phyloP scores from a whole-genome alignment of 768 basidiomycete species.

The Auricularia sp. region DNA sequence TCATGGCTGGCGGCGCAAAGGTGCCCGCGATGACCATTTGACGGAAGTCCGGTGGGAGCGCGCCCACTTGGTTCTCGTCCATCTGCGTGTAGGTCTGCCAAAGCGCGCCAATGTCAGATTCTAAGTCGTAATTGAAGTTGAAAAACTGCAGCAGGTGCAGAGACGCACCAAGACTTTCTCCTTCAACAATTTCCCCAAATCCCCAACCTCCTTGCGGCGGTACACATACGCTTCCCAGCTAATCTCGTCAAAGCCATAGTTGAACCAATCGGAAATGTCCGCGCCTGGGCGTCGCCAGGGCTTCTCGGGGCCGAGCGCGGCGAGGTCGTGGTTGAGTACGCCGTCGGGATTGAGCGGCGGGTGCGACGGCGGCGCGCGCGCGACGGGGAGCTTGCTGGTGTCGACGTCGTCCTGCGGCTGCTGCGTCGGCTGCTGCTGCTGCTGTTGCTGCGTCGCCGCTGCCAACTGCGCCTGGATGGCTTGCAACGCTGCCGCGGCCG shows the following conservation, averaged over 20 bases:
- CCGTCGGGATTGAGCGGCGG: constrained; percentile 63
- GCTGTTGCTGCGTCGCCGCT: not conserved
- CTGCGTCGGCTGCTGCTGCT: not conserved
- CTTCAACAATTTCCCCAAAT: constrained; percentile 70
- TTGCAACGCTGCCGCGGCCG: not conserved
- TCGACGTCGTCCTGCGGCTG: constrained; percentile 50
- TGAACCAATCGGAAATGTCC: constrained; percentile 96
- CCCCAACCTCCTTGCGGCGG: constrained; percentile 69
- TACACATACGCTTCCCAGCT: constrained; percentile 92
- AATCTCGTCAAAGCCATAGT: constrained; percentile 96
- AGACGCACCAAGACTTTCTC: constrained; percentile 66
- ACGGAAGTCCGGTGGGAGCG: constrained; percentile 70
- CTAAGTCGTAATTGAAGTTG: not conserved
- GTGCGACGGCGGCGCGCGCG: constrained; percentile 66
- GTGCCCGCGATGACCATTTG: constrained; percentile 72
- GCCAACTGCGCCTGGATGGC: too few species aligned
- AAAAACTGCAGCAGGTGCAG: not conserved
- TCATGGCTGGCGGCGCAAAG: constrained; percentile 54
- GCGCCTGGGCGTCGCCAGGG: constrained; percentile 88
- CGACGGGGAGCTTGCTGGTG: constrained; percentile 52
- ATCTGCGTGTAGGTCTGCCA: constrained; percentile 71
- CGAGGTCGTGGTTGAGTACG: constrained; percentile 78
- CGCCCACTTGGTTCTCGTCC: constrained; percentile 69
- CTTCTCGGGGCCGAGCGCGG: constrained; percentile 56
- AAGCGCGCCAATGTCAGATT: not conserved